Evolutionary conservation across 2,329 filamentous ascomycete genomes (phyloP), one percentile per base, ranked within the genome.

Genomic region (Aspergillus awamori): DNA sequence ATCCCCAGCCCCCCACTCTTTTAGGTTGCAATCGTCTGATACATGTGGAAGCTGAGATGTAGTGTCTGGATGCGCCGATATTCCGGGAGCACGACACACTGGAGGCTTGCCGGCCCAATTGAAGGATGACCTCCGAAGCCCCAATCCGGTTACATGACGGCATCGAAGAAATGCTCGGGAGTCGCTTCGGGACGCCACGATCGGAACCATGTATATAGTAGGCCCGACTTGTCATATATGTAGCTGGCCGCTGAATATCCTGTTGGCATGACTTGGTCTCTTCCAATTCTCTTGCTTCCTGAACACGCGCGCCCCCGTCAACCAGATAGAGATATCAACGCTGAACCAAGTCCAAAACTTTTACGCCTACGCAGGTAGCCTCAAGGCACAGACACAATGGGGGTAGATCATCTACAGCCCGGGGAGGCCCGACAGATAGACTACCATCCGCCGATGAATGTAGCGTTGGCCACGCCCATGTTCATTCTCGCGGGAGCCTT

Each of bases 401-500:
- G 72, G 51, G 72, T 75, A 30, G 66, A 75, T 61, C 67, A 70
- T 45, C 45, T 68, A 61, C 62, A 59, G 55, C 65, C 69, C 49
- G 72, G 70, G 47, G 57, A 59, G 45, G 65, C 68, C 38, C 70
- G 71, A 53, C 59, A 61, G 26, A 54, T 39, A 8, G 28, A 56
- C 22, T 67, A 65, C 49, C 69, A 74, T 55, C 68, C 67, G 26
- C 69, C 71, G 8, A 75, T 75, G 73, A 72, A 74, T 48, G 68
- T 71, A 5, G 65, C 64, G 11, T 58, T 75, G 57, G 72, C 70
- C n/a, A 68, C 72, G 2, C 72, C 73, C 30, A 61, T 75, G 10
- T 74, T 72, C 51, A 66, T 68, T 26, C 63, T 73, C 5, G 70
- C 63, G 4, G 73, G 68, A 1, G 57, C 69, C 1, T 51, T 75